Percentiles rank a stretch among this genome's conserved stretches.
Conservation (phyloP, 345 rosid species). For the Erysimum cheiranthoides region DNA sequence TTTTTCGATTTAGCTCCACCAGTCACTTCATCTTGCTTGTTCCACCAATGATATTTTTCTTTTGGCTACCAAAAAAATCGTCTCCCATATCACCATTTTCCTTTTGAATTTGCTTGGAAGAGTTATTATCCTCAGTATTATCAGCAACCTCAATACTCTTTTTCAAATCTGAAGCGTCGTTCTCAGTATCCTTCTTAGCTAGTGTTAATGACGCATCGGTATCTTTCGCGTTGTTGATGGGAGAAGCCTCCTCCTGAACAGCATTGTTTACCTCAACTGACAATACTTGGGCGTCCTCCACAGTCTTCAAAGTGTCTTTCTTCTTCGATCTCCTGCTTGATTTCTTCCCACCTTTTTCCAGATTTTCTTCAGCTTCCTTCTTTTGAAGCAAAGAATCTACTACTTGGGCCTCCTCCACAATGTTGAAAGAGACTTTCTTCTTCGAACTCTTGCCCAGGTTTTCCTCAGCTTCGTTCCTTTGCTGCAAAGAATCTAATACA, state of each 20-base stretch:
- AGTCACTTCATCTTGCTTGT: conserved; percentile 43
- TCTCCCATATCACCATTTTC: conserved; percentile 45
- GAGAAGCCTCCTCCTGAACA: conserved; percentile 32
- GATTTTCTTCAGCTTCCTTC: conserved; percentile 33
- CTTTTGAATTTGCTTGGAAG: conserved; percentile 31
- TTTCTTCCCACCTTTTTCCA: conserved; percentile 44
- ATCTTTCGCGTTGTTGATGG: conserved; percentile 31
- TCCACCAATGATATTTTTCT: conserved; percentile 37
- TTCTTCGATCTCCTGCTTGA: conserved; percentile 56
- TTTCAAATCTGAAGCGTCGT: conserved; percentile 16
- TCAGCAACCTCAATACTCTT: neutral
- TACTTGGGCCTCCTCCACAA: conserved; percentile 34
- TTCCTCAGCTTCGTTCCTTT: conserved; percentile 36
- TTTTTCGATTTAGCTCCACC: conserved; percentile 40
- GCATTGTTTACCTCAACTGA: too few species aligned
- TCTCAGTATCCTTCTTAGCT: conserved; percentile 34
- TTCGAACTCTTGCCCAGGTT: conserved; percentile 53
- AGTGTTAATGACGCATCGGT: conserved; percentile 38
- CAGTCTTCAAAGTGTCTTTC: conserved; percentile 39
- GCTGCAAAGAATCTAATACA: conserved; percentile 58
- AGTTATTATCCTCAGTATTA: neutral
- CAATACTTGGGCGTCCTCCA: conserved; percentile 30
- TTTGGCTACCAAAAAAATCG: conserved; percentile 49
- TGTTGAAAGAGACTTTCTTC: conserved; percentile 46
- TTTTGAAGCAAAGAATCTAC: conserved; percentile 53